Percentiles rank a stretch among this genome's conserved stretches.
Evolutionary conservation across 495 filamentous ascomycete species (phyloP).

Genomic region (Durotheca rogersii): DNA sequence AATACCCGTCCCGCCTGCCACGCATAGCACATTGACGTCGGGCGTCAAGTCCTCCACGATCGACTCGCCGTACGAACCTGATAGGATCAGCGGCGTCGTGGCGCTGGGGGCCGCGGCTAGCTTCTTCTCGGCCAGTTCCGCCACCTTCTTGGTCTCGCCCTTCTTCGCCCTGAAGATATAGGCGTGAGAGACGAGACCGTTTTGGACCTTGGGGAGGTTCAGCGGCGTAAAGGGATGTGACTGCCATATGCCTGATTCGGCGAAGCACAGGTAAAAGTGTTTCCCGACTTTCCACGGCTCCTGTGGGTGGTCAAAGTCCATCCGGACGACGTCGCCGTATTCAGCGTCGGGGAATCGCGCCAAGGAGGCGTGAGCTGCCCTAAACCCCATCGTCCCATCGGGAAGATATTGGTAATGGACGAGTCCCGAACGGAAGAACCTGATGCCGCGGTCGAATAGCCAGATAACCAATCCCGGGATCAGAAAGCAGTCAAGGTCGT

Average conservation of each 20-base stretch:
- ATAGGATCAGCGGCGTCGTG: conserved; percentile 54
- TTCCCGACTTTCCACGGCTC: conserved; percentile 61
- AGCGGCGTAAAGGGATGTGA: conserved; percentile 67
- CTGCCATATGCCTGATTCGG: conserved; percentile 62
- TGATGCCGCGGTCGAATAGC: conserved; percentile 54
- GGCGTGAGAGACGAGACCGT: conserved; percentile 49
- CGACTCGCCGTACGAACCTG: conserved; percentile 59
- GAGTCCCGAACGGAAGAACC: conserved; percentile 51
- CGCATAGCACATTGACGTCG: conserved; percentile 57
- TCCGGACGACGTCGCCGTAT: conserved; percentile 55
- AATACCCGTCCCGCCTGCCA: conserved; percentile 66
- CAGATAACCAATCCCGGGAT: conserved; percentile 60
- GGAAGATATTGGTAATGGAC: conserved; percentile 52
- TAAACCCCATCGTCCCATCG: conserved; percentile 46
- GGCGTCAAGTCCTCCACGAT: conserved; percentile 43
- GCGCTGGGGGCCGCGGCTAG: conserved; percentile 28
- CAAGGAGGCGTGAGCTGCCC: conserved; percentile 49
- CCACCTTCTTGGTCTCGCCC: conserved; percentile 60
- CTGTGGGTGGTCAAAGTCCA: conserved; percentile 58
- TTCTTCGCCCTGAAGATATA: conserved; percentile 62
- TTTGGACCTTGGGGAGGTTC: conserved; percentile 44
- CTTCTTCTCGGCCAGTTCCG: conserved; percentile 41
- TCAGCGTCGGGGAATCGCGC: conserved; percentile 49
- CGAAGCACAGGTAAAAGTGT: conserved; percentile 66
- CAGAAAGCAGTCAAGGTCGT: conserved; percentile 60